A percentile compares a stretch with the other conserved stretches of the same genome.
Evolutionary conservation across 176 grass and related monocot genomes (phyloP).

Genomic region (Dactylis glomerata): DNA sequence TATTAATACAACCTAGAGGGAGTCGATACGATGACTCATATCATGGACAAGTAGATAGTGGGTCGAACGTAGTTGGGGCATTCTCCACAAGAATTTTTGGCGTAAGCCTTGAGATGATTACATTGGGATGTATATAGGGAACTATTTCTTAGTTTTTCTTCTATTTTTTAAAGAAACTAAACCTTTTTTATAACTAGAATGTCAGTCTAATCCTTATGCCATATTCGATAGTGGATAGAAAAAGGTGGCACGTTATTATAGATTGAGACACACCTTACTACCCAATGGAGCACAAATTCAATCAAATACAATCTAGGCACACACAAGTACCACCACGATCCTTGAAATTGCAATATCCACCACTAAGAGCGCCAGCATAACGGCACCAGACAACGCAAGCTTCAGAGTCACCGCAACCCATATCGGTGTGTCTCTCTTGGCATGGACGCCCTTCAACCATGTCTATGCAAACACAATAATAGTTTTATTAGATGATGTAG

Average conservation of each 20-base stretch:
- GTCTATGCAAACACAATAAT: neutral
- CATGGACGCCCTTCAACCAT: neutral
- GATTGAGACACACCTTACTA: neutral
- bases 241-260: neutral
- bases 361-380: neutral
- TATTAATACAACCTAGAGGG: too few relatives aligned
- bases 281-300: neutral
- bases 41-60: too few relatives aligned
- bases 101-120: too few relatives aligned
- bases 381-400: neutral
- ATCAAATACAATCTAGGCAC: neutral
- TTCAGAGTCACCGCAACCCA: neutral
- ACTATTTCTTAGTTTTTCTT: neutral
- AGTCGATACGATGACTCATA: fast-evolving
- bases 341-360: neutral
- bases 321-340: neutral
- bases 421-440: neutral
- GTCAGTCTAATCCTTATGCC: neutral
- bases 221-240: neutral
- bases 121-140: too few relatives aligned
- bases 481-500: neutral
- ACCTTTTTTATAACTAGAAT: neutral
- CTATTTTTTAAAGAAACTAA: neutral
- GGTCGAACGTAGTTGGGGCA: too few relatives aligned
- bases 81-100: too few relatives aligned